A percentile compares a stretch with the other conserved stretches of the same genome.
Evolutionary conservation across 2,329 filamentous ascomycete species (phyloP).

Genomic region (Aspergillus felis): DNA sequence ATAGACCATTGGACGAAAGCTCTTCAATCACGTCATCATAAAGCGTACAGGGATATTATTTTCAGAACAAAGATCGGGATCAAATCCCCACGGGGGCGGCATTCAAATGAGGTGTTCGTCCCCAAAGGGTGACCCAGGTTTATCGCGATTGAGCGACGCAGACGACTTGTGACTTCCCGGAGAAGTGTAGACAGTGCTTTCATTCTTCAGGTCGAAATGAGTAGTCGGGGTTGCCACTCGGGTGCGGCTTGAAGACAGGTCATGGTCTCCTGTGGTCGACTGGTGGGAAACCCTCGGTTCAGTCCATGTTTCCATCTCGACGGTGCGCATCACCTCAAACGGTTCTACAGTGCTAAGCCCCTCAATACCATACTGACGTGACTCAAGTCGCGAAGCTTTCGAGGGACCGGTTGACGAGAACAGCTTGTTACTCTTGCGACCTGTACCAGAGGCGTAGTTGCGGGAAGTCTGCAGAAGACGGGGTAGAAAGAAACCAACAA

Average conservation of each 20-base stretch:
- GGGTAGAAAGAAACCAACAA: constrained; percentile 30
- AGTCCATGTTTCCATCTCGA: constrained; percentile 33
- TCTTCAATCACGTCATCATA: not conserved
- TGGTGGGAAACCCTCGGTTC: constrained; percentile 19
- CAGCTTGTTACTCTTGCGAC: constrained; percentile 17
- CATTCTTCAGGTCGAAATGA: constrained; percentile 17
- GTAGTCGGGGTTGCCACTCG: constrained; percentile 11
- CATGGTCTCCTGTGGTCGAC: constrained; percentile 11
- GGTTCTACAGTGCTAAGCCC: constrained; percentile 16
- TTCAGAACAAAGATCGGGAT: not conserved
- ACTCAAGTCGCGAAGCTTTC: constrained; percentile 11
- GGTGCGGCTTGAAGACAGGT: constrained; percentile 14
- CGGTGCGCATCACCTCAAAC: constrained; percentile 31
- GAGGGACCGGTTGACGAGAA: constrained; percentile 22
- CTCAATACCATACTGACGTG: constrained; percentile 13
- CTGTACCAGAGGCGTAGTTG: constrained; percentile 16
- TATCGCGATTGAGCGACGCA: constrained; percentile 9
- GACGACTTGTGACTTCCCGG: constrained; percentile 20
- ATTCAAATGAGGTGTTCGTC: not conserved
- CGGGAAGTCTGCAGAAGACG: constrained; percentile 27
- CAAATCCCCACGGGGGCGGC: not conserved
- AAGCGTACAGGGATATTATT: not conserved
- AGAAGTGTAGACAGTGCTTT: constrained; percentile 15
- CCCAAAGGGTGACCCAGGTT: constrained; percentile 1
- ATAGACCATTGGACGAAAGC: not conserved